Conservation (phyloP, 768 basidiomycete species). For the Pleurotus salmoneostramineus region DNA sequence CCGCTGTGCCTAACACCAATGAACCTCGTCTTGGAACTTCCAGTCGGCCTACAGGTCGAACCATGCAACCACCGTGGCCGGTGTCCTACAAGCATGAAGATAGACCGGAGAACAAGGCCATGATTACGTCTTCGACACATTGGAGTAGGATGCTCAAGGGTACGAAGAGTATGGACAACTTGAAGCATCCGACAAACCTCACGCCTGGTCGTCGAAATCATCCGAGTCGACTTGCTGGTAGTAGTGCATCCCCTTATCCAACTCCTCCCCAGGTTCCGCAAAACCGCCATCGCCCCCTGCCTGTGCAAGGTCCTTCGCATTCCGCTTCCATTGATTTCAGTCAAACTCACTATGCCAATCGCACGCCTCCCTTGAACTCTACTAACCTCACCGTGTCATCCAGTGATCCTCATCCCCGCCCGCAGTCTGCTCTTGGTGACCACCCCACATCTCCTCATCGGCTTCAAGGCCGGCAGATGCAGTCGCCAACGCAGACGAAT, state of each 20-base stretch:
- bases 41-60: constrained; percentile 29
- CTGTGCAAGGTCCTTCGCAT: constrained; percentile 36
- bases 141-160: constrained; percentile 28
- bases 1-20: constrained; percentile 26
- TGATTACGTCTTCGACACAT: constrained; percentile 25
- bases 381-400: constrained; percentile 35
- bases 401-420: constrained; percentile 58
- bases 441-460: constrained; percentile 32
- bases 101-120: constrained; percentile 31
- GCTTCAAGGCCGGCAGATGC: constrained; percentile 23
- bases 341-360: constrained; percentile 22
- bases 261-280: constrained; percentile 39
- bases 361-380: constrained; percentile 14
- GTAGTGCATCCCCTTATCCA: constrained; percentile 15
- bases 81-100: constrained; percentile 50
- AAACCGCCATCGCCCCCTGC: constrained; percentile 33
- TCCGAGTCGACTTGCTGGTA: constrained; percentile 18
- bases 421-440: constrained; percentile 60
- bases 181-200: constrained; percentile 34
- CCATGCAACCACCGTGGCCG: constrained; percentile 42
- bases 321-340: constrained; percentile 25
- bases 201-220: constrained; percentile 30
- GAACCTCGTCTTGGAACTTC: constrained; percentile 27
- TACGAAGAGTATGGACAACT: constrained; percentile 60
- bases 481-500: constrained; percentile 29